Conservation (phyloP, 2,329 filamentous ascomycete genomes). For the Allantophomopsis cytisporea region DNA sequence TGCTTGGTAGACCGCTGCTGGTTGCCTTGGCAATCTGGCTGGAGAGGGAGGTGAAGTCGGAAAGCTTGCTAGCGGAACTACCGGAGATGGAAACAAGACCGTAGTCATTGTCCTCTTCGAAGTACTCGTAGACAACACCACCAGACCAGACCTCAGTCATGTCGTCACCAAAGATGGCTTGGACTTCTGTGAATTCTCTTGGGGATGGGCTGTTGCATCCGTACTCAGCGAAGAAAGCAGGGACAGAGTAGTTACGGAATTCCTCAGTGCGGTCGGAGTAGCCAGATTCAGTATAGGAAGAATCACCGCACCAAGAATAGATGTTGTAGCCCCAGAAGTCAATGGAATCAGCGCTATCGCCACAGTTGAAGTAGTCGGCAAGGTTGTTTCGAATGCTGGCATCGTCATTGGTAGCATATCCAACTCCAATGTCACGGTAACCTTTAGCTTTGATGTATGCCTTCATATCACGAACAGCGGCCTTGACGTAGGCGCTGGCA, state of each 20-base stretch:
- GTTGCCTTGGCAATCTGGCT: slow-evolving; percentile 54
- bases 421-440: slow-evolving; percentile 72
- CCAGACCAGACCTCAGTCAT: slow-evolving; percentile 89
- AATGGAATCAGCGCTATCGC: slow-evolving; percentile 50
- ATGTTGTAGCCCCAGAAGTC: slow-evolving; percentile 99
- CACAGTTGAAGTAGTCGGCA: slow-evolving; percentile 92
- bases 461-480: slow-evolving; percentile 93
- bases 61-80: slow-evolving; percentile 47
- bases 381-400: slow-evolving; percentile 67
- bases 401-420: slow-evolving; percentile 94
- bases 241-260: slow-evolving; percentile 80
- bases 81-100: slow-evolving; percentile 56
- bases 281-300: slow-evolving; percentile 61
- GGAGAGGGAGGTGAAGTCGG: slow-evolving; percentile 64
- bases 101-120: slow-evolving; percentile 81
- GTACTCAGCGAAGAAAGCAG: slow-evolving; percentile 97
- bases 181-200: slow-evolving; percentile 77
- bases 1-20: too few species aligned
- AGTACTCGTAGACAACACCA: slow-evolving; percentile 98
- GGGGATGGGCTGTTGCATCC: slow-evolving; percentile 67
- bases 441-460: slow-evolving; percentile 73
- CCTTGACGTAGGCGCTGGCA: slow-evolving; percentile 92
- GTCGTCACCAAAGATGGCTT: slow-evolving; percentile 60
- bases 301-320: slow-evolving; percentile 96
- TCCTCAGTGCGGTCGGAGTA: slow-evolving; percentile 75